Percentiles rank a stretch among this genome's conserved stretches.
These are phyloP conservation scores for Cladorrhinum sp. DNA, from an alignment of 2,329 filamentous ascomycete species.

Conservation along the genomic window DNA sequence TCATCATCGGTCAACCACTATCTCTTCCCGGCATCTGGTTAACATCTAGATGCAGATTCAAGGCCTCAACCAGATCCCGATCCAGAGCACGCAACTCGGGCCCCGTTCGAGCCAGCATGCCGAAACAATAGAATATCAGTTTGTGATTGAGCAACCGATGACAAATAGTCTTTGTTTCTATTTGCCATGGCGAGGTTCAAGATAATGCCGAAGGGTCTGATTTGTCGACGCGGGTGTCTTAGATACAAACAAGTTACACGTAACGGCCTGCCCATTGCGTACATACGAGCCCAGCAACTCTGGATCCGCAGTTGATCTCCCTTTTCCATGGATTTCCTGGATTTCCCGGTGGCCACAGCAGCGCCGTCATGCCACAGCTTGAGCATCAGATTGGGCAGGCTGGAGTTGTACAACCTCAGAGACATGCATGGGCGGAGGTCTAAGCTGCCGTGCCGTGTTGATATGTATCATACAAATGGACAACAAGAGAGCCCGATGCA, in stretches of 20 bases:
- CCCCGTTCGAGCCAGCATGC: not conserved
- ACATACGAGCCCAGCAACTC: not conserved
- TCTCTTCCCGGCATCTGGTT: not conserved
- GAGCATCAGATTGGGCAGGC: not conserved
- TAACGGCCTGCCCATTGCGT: not conserved
- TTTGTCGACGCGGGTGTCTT: not conserved
- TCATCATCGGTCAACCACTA: not conserved
- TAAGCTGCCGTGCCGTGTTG: not conserved
- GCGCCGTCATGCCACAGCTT: constrained; percentile 8
- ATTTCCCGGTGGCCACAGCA: not conserved
- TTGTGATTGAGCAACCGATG: too few species aligned
- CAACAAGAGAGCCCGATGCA: not conserved
- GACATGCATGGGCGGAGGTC: not conserved
- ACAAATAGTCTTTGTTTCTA: not conserved
- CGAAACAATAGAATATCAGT: too few species aligned
- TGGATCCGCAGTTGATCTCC: constrained; percentile 1
- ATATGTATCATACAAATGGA: not conserved
- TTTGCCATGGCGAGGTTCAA: not conserved
- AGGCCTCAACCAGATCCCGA: not conserved
- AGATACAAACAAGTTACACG: not conserved
- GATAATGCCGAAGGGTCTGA: not conserved
- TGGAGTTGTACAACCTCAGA: constrained; percentile 2
- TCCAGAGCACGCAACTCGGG: not conserved
- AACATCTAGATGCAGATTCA: not conserved
- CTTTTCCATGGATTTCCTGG: not conserved